Evolutionary conservation across 345 rosid species (phyloP), one percentile per base, ranked within the genome.

Genomic region (Durio zibethinus): DNA sequence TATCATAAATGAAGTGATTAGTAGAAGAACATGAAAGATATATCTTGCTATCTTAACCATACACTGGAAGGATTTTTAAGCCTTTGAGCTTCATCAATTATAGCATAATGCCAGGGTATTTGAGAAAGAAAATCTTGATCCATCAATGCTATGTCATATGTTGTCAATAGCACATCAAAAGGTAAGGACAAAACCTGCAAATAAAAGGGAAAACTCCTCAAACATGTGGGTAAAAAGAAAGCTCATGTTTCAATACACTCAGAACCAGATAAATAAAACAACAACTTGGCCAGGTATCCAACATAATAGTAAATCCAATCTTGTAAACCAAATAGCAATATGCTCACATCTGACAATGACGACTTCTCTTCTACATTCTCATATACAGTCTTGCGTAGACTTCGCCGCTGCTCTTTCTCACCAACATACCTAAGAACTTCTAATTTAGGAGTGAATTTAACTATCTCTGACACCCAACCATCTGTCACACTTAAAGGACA

Each of bases 1-100:
- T 36, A 31, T 73, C 77, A 68, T 33, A 59, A 29, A 23, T 25
- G 10, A 64, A 27, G 38, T 59, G 48, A 71, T 10, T 18, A 4
- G 20, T 50, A 50, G 25, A 42, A 40, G 53, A 29, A 47, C 6
- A 47, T 27, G 7, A 76, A n/a, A 66, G 50, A 67, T 54, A 52
- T 36, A 53, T 40, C 36, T 18, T 11, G 40, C 40, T 40, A 75
- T 80, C 47, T 70, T 47, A 83, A 62, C 15, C 94, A 79, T 94
- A 94, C 98, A 59, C 94, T 92, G 73, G 88, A 85, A 69, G 98
- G 93, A 84, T 90, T 92, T 85, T 92, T 94, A 78, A 94, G 97
- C 77, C 98, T 85, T 81, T 94, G 97, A 79, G 97, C 97, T 85
- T 94, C 97, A 78, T 94, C 98, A 82, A 91, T 85, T 42, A 94